A percentile compares a stretch with the other conserved stretches of the same genome.
Conservation (phyloP, 2,329 filamentous ascomycete species). For the Tricladium varicosporioides region DNA sequence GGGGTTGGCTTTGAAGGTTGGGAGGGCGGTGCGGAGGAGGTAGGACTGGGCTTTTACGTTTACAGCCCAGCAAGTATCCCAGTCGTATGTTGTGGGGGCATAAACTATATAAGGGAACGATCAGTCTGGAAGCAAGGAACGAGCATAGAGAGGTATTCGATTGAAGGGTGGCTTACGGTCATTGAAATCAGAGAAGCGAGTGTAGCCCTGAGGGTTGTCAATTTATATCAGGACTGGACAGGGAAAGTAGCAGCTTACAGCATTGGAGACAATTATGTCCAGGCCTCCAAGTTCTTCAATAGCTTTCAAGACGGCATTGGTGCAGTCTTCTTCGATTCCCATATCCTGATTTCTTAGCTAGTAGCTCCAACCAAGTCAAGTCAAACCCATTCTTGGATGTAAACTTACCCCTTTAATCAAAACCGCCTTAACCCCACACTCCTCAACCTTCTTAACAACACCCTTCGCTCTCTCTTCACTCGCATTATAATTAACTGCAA, state of each 20-base stretch:
- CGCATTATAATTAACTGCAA: conserved; percentile 64
- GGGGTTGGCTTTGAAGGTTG: conserved; percentile 58
- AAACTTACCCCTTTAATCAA: conserved; percentile 53
- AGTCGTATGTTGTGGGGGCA: conserved; percentile 24
- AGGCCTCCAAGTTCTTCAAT: conserved; percentile 57
- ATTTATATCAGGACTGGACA: neutral
- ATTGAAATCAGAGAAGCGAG: conserved; percentile 28
- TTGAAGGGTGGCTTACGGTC: conserved; percentile 7
- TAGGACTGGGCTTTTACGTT: conserved; percentile 57
- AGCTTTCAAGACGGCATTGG: conserved; percentile 50
- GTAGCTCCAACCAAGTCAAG: no score
- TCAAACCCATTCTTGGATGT: neutral
- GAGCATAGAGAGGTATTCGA: neutral
- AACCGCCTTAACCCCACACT: conserved; percentile 51
- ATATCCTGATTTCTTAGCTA: conserved; percentile 46
- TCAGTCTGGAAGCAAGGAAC: neutral
- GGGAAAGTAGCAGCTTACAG: conserved; percentile 41
- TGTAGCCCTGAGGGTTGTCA: conserved; percentile 25
- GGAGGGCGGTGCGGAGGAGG: conserved; percentile 54
- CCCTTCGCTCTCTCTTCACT: conserved; percentile 53
- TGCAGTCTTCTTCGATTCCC: conserved; percentile 52
- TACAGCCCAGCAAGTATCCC: conserved; percentile 51
- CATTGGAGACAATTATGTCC: conserved; percentile 65
- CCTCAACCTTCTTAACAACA: conserved; percentile 47
- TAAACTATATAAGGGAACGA: conserved; percentile 3